These are phyloP conservation scores for Penicillium hordei DNA, from an alignment of 2,329 filamentous ascomycete genomes.

Conservation along the genomic window DNA sequence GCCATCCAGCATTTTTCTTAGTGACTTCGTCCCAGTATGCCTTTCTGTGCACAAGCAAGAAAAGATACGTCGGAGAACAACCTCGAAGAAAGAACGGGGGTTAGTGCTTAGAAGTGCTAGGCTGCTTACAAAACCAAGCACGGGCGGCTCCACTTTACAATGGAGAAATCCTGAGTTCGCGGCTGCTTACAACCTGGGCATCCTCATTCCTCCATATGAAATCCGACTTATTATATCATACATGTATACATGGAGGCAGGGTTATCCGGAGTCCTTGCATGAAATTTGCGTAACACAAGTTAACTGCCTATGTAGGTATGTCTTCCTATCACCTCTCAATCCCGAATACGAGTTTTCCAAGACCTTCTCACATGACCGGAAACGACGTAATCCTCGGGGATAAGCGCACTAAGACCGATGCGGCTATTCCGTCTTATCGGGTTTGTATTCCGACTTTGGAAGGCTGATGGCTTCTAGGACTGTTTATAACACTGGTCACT, in stretches of 20 bases:
- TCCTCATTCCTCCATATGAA: neutral
- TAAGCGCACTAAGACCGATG: slow-evolving; percentile 8
- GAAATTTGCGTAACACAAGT: neutral
- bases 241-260: neutral
- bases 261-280: neutral
- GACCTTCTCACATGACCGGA: neutral
- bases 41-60: slow-evolving; percentile 20
- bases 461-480: neutral
- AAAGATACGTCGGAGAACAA: slow-evolving; percentile 9
- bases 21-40: slow-evolving; percentile 26
- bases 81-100: slow-evolving; percentile 14
- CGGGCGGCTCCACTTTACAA: slow-evolving; percentile 7
- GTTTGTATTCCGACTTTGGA: neutral
- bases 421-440: slow-evolving; percentile 1
- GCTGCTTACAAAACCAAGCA: slow-evolving; percentile 24
- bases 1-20: slow-evolving; percentile 36
- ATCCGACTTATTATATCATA: neutral
- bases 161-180: slow-evolving; percentile 1
- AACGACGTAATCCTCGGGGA: slow-evolving; percentile 7
- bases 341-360: neutral
- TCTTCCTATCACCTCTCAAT: neutral
- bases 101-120: slow-evolving; percentile 4
- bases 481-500: neutral
- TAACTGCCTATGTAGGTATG: neutral
- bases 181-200: neutral